A percentile compares a stretch with the other conserved stretches of the same genome.
These are phyloP conservation scores for Canavalia gladiata DNA, from an alignment of 306 rosid species.

Conservation along the genomic window DNA sequence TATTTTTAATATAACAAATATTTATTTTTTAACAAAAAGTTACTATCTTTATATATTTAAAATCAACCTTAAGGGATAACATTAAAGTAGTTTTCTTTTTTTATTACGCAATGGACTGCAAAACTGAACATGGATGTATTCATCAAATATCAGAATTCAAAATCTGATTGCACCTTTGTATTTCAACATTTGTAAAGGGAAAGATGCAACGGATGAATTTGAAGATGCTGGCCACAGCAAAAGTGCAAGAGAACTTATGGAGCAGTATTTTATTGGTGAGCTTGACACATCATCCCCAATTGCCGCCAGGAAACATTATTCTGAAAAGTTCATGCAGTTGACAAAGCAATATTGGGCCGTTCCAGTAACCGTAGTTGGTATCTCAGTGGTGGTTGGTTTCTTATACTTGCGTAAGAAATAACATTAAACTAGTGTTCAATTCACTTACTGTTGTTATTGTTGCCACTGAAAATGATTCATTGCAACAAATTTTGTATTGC, in stretches of 20 bases:
- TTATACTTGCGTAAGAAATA: slow-evolving; percentile 70
- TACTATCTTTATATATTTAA: no score
- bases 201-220: slow-evolving; percentile 88
- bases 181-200: slow-evolving; percentile 59
- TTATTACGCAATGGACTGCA: not conserved
- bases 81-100: no score
- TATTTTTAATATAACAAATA: no score
- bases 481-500: slow-evolving; percentile 57
- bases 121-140: slow-evolving; percentile 6
- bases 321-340: slow-evolving; percentile 54
- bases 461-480: slow-evolving; percentile 31
- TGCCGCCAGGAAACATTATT: slow-evolving; percentile 50
- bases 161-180: slow-evolving; percentile 37
- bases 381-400: slow-evolving; percentile 68
- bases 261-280: slow-evolving; percentile 72
- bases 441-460: slow-evolving; percentile 27
- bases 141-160: slow-evolving; percentile 35
- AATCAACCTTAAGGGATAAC: no score
- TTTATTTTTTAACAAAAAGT: no score
- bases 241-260: slow-evolving; percentile 75
- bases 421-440: slow-evolving; percentile 25
- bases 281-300: slow-evolving; percentile 61
- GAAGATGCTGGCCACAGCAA: slow-evolving; percentile 97
- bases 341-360: slow-evolving; percentile 71
- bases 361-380: slow-evolving; percentile 64